Evolutionary conservation across 2,329 filamentous ascomycete genomes (phyloP).

Genomic region (Phialophora tarda): DNA sequence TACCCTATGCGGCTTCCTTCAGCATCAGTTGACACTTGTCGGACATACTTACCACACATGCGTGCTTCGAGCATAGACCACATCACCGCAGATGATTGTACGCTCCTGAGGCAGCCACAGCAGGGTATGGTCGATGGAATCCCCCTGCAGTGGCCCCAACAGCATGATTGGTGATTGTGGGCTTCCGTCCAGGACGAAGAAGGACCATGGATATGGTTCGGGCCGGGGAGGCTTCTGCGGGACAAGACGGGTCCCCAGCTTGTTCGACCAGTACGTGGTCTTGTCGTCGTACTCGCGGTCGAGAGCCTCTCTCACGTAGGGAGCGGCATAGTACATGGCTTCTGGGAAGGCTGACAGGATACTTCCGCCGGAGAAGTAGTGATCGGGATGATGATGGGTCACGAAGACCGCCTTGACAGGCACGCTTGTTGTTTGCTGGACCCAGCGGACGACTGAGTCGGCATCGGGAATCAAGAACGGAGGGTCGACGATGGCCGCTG

Average conservation of each 20-base stretch:
- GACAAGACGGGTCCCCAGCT: conserved; percentile 43
- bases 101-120: conserved; percentile 43
- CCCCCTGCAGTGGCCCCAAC: conserved; percentile 44
- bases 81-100: conserved; percentile 42
- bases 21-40: neutral
- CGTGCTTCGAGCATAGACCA: conserved; percentile 44
- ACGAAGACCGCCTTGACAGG: conserved; percentile 44
- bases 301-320: conserved; percentile 44
- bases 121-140: conserved; percentile 43
- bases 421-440: conserved; percentile 38
- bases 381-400: conserved; percentile 47
- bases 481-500: conserved; percentile 42
- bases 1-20: conserved; percentile 34
- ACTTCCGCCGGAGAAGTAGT: conserved; percentile 44
- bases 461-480: conserved; percentile 45
- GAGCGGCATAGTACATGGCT: conserved; percentile 39
- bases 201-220: conserved; percentile 40
- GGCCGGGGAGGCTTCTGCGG: conserved; percentile 41
- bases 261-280: conserved; percentile 42
- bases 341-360: conserved; percentile 42
- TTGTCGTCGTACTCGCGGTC: conserved; percentile 46
- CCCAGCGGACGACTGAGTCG: conserved; percentile 41
- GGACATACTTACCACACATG: conserved; percentile 41
- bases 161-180: conserved; percentile 40
- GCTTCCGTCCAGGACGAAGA: conserved; percentile 43